A percentile compares a stretch with the other conserved stretches of the same genome.
Conservation (phyloP, 2,329 filamentous ascomycete species). For the Myotisia sp. region DNA sequence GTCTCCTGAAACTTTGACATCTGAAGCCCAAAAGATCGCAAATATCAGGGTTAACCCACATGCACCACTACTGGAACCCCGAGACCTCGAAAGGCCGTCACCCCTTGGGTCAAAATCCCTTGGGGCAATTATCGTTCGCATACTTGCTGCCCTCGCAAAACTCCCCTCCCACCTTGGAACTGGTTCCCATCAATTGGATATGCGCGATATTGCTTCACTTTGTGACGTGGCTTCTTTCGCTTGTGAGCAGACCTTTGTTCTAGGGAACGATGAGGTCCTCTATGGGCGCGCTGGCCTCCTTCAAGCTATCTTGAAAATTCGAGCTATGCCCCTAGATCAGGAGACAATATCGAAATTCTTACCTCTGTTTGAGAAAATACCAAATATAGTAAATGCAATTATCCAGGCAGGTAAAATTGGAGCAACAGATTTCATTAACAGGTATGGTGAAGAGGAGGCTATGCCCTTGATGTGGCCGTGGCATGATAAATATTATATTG, state of each 20-base stretch:
- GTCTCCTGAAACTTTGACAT: conserved; percentile 8
- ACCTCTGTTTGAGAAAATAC: conserved; percentile 18
- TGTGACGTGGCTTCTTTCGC: conserved; percentile 18
- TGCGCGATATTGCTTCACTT: conserved; percentile 20
- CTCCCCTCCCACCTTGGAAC: conserved; percentile 5
- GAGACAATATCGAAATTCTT: conserved; percentile 13
- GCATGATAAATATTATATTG: conserved; percentile 23
- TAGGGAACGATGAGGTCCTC: conserved; percentile 27
- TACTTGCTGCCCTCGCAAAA: conserved; percentile 14
- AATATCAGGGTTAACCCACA: conserved; percentile 16
- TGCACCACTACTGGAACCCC: conserved; percentile 5
- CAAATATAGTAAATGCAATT: conserved; percentile 21
- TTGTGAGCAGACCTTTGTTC: conserved; percentile 18
- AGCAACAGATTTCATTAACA: conserved; percentile 17
- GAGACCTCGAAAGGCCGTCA: conserved; percentile 16
- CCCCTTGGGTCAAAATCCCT: conserved; percentile 22
- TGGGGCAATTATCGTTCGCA: conserved; percentile 17
- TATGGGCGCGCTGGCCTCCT: conserved; percentile 28
- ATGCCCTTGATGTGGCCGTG: conserved; percentile 30
- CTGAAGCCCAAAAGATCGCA: conserved; percentile 18
- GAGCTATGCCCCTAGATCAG: conserved; percentile 16
- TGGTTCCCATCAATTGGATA: conserved; percentile 12
- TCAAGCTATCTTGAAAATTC: conserved; percentile 24
- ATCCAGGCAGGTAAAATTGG: conserved; percentile 23
- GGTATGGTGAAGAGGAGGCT: conserved; percentile 19